Conservation (phyloP, 2,329 filamentous ascomycete species). For the Cladophialophora psammophila region DNA sequence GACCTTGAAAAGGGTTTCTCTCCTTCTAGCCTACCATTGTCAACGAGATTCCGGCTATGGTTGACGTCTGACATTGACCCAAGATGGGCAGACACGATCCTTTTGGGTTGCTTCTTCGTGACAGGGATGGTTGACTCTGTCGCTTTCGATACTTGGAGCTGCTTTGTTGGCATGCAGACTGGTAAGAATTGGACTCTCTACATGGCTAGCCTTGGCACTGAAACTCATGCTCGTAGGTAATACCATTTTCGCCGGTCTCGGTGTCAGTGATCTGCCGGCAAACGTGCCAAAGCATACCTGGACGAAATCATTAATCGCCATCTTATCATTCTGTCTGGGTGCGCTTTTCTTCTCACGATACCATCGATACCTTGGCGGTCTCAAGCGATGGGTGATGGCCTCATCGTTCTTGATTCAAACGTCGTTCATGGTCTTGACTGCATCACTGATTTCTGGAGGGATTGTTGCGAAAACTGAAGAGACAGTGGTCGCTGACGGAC, state of each 20-base stretch:
- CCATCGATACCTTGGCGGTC: slow-evolving; percentile 44
- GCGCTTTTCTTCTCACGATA: slow-evolving; percentile 49
- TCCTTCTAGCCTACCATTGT: slow-evolving; percentile 12
- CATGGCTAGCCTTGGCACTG: slow-evolving; percentile 24
- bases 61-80: slow-evolving; percentile 27
- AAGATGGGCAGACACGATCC: slow-evolving; percentile 30
- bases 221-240: slow-evolving; percentile 47
- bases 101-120: slow-evolving; percentile 47
- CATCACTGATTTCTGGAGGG: slow-evolving; percentile 38
- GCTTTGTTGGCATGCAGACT: slow-evolving; percentile 56
- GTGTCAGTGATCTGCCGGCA: slow-evolving; percentile 48
- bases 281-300: slow-evolving; percentile 48
- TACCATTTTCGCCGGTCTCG: slow-evolving; percentile 53
- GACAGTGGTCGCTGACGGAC: slow-evolving; percentile 34
- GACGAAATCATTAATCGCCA: slow-evolving; percentile 52
- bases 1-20: slow-evolving; percentile 15
- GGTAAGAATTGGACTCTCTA: slow-evolving; percentile 43
- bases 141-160: slow-evolving; percentile 55
- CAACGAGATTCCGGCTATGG: slow-evolving; percentile 13
- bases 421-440: slow-evolving; percentile 44
- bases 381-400: slow-evolving; percentile 49
- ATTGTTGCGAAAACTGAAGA: slow-evolving; percentile 46
- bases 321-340: slow-evolving; percentile 47
- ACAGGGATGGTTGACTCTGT: slow-evolving; percentile 54
- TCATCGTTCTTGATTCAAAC: slow-evolving; percentile 50